Percentiles rank a stretch among this genome's conserved stretches.
These are phyloP conservation scores for Daldinia concentrica DNA, from an alignment of 495 filamentous ascomycete genomes.

Conservation along the genomic window DNA sequence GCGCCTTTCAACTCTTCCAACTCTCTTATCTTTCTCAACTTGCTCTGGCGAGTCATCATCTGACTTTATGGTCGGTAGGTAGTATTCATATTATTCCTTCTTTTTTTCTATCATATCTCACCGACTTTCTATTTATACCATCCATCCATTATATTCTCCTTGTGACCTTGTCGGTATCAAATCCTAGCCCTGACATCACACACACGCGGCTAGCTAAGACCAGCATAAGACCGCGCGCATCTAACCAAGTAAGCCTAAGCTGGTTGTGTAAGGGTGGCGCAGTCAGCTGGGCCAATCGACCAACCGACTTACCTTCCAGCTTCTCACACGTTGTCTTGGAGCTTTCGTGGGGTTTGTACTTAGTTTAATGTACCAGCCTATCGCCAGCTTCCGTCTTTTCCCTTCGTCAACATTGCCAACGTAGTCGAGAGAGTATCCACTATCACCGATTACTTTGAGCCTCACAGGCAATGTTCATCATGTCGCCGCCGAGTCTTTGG, in stretches of 20 bases:
- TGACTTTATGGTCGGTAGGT: slow-evolving; percentile 18
- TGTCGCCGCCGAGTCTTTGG: slow-evolving; percentile 50
- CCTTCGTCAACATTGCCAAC: slow-evolving; percentile 11
- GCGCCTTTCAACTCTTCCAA: slow-evolving; percentile 5
- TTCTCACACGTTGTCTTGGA: slow-evolving; percentile 17
- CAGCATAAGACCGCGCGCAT: slow-evolving; percentile 16
- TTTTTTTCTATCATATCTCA: slow-evolving; percentile 6
- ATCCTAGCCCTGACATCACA: slow-evolving; percentile 36
- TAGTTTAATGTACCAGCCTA: slow-evolving; percentile 32
- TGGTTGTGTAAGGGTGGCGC: slow-evolving; percentile 40
- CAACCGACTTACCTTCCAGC: slow-evolving; percentile 1
- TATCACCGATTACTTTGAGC: slow-evolving; percentile 16
- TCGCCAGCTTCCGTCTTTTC: slow-evolving; percentile 19
- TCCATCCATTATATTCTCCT: slow-evolving; percentile 21
- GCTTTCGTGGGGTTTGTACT: slow-evolving; percentile 26
- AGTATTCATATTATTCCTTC: slow-evolving; percentile 17
- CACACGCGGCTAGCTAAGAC: slow-evolving; percentile 26
- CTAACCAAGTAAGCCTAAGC: background rate
- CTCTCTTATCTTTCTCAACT: slow-evolving; percentile 21
- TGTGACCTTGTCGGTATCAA: slow-evolving; percentile 19
- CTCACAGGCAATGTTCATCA: slow-evolving; percentile 40
- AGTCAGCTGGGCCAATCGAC: slow-evolving; percentile 35
- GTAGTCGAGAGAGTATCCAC: slow-evolving; percentile 7
- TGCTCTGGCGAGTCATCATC: slow-evolving; percentile 20
- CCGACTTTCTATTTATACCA: slow-evolving; percentile 1